Evolutionary conservation across 1,284 basidiomycete species (phyloP), one percentile per base, ranked within the genome.

Genomic region (Hemileia vastatrix): DNA sequence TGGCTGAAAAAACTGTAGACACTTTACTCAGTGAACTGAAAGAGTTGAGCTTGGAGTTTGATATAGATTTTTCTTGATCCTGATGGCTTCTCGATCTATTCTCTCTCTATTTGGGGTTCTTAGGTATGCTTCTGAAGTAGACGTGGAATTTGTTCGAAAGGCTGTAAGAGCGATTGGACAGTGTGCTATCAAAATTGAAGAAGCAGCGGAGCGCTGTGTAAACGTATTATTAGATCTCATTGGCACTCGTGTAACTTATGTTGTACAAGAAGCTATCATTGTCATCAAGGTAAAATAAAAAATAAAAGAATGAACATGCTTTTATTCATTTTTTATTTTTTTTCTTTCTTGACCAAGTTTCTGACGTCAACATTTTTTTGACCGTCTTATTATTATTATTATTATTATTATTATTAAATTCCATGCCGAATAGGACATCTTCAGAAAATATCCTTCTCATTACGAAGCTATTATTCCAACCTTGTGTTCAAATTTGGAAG

Each of bases 111-210:
- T 13, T 50, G 8, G 8, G n/a, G n/a, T 18, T 23, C 19, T 6
- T 65, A 93, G 91, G 71, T 98, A 98, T 76, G 95, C 95, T 1
- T 90, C 92, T 1, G 95, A 99, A 76, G 93, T 97, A 2, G 95
- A 98, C 75, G 83, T 98, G 53, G 94, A 98, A 77, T 98, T 98
- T 76, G 93, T 97, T 23, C 85, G 94, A 53, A 97, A 96, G 77
- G 89, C 95, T 3, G 93, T 98, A 13, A 84, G 93, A 18, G 94
- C 92, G 1, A 93, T 99, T 67, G 95, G 95, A 1, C 86, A 94
- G 31, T 80, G 96, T n/a, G 93, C 95, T 1, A 97, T 98, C 82
- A 98, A 98, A 79, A 91, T 98, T 60, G 86, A 92, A 70, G 79
- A 83, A 9, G 88, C 90, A 1, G 87, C 94, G 23, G 90, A 96